Base-by-base conservation (phyloP, 768 basidiomycete species). In the Boletellus emodensis region DNA sequence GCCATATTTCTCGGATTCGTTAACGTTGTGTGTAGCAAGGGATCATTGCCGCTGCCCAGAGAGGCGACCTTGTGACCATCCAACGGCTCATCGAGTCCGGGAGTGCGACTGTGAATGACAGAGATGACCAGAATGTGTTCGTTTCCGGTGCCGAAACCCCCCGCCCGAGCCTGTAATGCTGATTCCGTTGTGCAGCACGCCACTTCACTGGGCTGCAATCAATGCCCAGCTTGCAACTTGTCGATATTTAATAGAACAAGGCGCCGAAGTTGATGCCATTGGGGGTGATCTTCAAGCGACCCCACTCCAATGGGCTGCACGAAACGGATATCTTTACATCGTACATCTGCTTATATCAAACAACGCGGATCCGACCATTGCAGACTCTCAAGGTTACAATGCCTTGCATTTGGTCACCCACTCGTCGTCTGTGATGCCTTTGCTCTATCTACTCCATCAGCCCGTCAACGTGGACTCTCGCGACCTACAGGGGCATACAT, bases 171-270 rank as follows among this genome's bases (percentile, higher is more conserved):
- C 12, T 40, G 51, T 22, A 7, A 50, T 18, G 37, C 55, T 53
- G 41, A 65, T 22, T 17, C 17, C 45, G 40, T 43, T 32, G 11
- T 44, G 8, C 37, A 68, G 67, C 54, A 95, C 94, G 0, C 87
- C 96, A 2, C 80, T 99, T 2, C 96, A 99, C 64, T 99, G 96
- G 96, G 94, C 96, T 8, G 87, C 94, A 1, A 97, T 98, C 64
- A 97, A 97, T 61, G 94, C 93, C 3, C 93, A 97, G 63, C 74
- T 95, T n/a, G 77, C 83, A 1, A 85, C 88, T 22, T 96, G 93
- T 69, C 81, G 87, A 32, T 89, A 85, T 58, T 76, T 99, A 15
- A 74, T 99, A 33, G 90, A 94, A 56, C 84, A 91, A 59, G 95
- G 94, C 18, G 95, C 95, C 0, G 91, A 95, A 48, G 89, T 98